Evolutionary conservation across 2,329 filamentous ascomycete genomes (phyloP), one percentile per base, ranked within the genome.

Genomic region (Thielaviopsis punctulata): DNA sequence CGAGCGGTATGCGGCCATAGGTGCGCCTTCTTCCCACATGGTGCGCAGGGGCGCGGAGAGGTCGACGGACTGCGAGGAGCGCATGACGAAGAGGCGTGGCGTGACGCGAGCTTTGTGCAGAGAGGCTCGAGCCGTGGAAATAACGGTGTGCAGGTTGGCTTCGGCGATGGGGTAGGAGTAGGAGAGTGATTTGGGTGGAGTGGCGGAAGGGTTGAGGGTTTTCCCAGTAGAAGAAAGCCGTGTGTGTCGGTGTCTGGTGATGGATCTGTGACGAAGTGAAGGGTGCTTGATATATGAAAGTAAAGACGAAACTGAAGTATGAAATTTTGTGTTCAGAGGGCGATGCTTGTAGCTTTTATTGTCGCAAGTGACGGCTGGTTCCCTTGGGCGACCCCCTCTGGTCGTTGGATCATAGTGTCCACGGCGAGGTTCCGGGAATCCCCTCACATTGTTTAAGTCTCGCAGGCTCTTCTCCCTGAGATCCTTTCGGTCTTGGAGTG

Each of bases 11-110:
- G 48, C 10, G 52, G 52, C 18, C n/a, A 51, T 18, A 15, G 44
- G 19, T 18, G 50, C 6, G 33, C 48, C 52, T 18, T 48, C 48
- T 21, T 47, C 39, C 52, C 52, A 54, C 45, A 54, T 51, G 39
- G 27, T 51, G 48, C 30, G 48, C 22, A 54, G 18, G 4, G 48
- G 47, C 9, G 43, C 39, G 7, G 48, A 27, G 12, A 54, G 24
- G 24, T 54, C 52, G 23, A 51, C 48, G 3, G 52, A 48, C n/a
- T 45, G 52, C 22, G 48, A 49, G 19, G 48, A 49, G n/a, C 22
- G 44, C 45, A 51, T 51, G 13, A 33, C 10, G 30, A 15, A 15
- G 12, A 36, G 25, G 6, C 27, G 27, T 6, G 9, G 9, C 9
- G 27, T 12, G 27, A 12, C 27, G 27, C 3, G 27, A 4, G 27